A percentile compares a stretch with the other conserved stretches of the same genome.
These are phyloP conservation scores for Fusarium guadeloupense DNA, from an alignment of 2,329 filamentous ascomycete species.

Conservation along the genomic window DNA sequence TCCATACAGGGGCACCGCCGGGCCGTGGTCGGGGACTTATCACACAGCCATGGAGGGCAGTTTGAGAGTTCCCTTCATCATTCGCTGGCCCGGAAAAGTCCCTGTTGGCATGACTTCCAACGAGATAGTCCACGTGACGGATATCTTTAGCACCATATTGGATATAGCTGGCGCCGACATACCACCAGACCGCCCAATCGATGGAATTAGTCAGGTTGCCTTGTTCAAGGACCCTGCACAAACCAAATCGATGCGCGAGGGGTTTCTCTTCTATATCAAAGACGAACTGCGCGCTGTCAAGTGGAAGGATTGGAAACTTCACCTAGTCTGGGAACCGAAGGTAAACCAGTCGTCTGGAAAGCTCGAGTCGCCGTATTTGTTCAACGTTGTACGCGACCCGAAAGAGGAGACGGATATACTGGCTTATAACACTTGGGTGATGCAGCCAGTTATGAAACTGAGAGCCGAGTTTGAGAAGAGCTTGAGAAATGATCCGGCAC, in stretches of 20 bases:
- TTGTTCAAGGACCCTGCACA: slow-evolving; percentile 41
- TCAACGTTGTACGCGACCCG: slow-evolving; percentile 45
- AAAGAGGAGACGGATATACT: slow-evolving; percentile 48
- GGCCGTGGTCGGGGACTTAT: slow-evolving; percentile 49
- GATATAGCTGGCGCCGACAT: slow-evolving; percentile 32
- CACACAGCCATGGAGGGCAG: slow-evolving; percentile 51
- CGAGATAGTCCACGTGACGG: slow-evolving; percentile 47
- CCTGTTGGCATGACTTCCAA: slow-evolving; percentile 43
- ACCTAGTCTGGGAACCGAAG: slow-evolving; percentile 48
- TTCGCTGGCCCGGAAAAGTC: slow-evolving; percentile 46
- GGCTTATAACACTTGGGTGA: slow-evolving; percentile 47
- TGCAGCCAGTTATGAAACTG: slow-evolving; percentile 45
- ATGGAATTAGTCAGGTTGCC: slow-evolving; percentile 42
- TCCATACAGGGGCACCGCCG: slow-evolving; percentile 47
- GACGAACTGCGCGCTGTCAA: slow-evolving; percentile 48
- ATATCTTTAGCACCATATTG: slow-evolving; percentile 46
- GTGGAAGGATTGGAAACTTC: slow-evolving; percentile 50
- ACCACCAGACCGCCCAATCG: slow-evolving; percentile 45
- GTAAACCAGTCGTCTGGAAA: slow-evolving; percentile 46
- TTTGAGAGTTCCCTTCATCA: slow-evolving; percentile 48
- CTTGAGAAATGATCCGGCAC: slow-evolving; percentile 44
- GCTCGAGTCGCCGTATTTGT: slow-evolving; percentile 48
- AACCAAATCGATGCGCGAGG: slow-evolving; percentile 31
- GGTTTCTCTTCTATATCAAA: slow-evolving; percentile 49
- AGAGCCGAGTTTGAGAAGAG: slow-evolving; percentile 42